Evolutionary conservation across 2,329 filamentous ascomycete genomes (phyloP), one percentile per base, ranked within the genome.

Genomic region (Aspergillus sp.): DNA sequence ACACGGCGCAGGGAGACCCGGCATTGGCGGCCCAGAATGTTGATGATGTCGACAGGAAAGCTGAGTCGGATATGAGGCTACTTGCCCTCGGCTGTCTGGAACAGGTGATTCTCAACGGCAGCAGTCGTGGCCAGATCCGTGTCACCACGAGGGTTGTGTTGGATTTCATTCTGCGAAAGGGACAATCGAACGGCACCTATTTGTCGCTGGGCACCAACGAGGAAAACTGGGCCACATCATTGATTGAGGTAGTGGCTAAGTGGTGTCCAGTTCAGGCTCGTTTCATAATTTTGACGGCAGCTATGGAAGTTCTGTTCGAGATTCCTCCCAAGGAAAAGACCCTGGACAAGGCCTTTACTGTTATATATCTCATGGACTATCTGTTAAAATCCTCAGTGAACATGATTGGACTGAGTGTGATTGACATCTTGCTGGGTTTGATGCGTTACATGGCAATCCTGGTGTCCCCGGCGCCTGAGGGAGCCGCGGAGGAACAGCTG

Each of bases 211-310:
- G 78, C 42, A 73, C 75, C 44, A 82, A 83, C 65, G 77, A 79
- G 45, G 34, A 41, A 37, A 89, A 85, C 50, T 98, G 93, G 93
- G 88, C 91, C 2, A 89, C 91, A 24, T 88, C 87, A 57, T 81
- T 98, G 51, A 91, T 96, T 71, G 86, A 89, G 67, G 83, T 93
- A 61, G 83, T 93, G 53, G 87, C 91, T 15, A 85, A 86, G 58
- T 98, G 93, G 92, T 89, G 92, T 0, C 92, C 95, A 0, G 93
- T 98, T 2, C 93, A 98, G 72, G 91, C 96, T 69, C 89, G 95
- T 54, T 98, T 96, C 76, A 86, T 93, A 40, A 95, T 98, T 56
- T 81, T 97, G 47, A 84, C 96, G 46, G 89, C 90, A 1, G 83
- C 89, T 3, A 86, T 96, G 77, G 93, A 97, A 65, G 84, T 84